Percentiles rank a stretch among this genome's conserved stretches.
Evolutionary conservation across 352 stramenopile genomes (phyloP).

Genomic region (Pythium scleroteichum): DNA sequence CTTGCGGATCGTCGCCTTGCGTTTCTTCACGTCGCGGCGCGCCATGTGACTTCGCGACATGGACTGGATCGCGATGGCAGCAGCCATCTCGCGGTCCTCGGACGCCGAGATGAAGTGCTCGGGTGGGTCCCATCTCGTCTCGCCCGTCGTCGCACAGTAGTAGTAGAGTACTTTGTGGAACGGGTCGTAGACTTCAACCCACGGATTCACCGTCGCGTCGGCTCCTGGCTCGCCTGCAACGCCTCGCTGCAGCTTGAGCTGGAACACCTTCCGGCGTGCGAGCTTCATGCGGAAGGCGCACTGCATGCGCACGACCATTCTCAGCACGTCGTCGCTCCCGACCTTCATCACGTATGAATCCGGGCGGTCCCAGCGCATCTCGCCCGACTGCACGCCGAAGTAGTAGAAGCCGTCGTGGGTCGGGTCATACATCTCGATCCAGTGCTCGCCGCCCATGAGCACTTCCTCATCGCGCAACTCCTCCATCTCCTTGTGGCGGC

Average conservation of each 20-base stretch:
- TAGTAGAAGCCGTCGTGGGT: constrained; percentile 50
- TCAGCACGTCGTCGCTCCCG: constrained; percentile 44
- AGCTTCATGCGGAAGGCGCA: constrained; percentile 51
- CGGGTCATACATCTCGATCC: constrained; percentile 58
- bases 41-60: constrained; percentile 46
- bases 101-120: constrained; percentile 34
- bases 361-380: constrained; percentile 47
- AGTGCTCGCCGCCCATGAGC: constrained; percentile 35
- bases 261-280: constrained; percentile 42
- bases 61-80: constrained; percentile 58
- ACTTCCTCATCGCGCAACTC: constrained; percentile 34
- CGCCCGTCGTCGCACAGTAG: constrained; percentile 44
- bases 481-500: constrained; percentile 29
- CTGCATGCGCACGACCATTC: constrained; percentile 46
- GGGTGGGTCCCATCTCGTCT: constrained; percentile 52
- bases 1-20: constrained; percentile 28
- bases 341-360: constrained; percentile 34
- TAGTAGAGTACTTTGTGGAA: constrained; percentile 62
- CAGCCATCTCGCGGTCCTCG: constrained; percentile 47
- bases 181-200: constrained; percentile 70
- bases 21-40: constrained; percentile 35
- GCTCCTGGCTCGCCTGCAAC: background rate
- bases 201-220: constrained; percentile 22
- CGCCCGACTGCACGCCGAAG: constrained; percentile 41
- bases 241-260: constrained; percentile 28